phyloP scores from a whole-genome alignment of 2,329 filamentous ascomycete species.

The Apiospora koreana region DNA sequence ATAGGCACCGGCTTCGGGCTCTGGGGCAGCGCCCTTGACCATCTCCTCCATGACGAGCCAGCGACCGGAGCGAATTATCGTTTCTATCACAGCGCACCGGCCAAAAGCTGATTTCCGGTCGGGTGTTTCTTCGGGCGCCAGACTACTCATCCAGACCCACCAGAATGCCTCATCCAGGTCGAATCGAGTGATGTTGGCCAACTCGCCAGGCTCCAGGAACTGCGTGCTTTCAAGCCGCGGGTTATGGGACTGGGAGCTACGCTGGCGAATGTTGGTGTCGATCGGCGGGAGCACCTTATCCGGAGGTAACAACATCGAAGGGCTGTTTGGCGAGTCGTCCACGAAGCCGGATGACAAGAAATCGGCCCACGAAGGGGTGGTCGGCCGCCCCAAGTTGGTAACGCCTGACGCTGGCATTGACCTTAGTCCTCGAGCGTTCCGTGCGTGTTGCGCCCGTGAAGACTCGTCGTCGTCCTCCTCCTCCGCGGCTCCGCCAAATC shows the following conservation, averaged over 20 bases:
- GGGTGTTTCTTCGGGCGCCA: slow-evolving; percentile 85
- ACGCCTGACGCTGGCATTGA: slow-evolving; percentile 67
- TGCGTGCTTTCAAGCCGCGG: slow-evolving; percentile 69
- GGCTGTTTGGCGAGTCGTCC: slow-evolving; percentile 67
- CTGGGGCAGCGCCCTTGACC: slow-evolving; percentile 86
- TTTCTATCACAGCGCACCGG: slow-evolving; percentile 89
- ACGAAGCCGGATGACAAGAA: slow-evolving; percentile 93
- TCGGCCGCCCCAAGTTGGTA: slow-evolving; percentile 75
- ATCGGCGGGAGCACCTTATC: slow-evolving; percentile 91
- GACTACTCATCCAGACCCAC: slow-evolving; percentile 99
- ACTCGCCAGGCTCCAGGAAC: slow-evolving; percentile 83
- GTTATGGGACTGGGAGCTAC: slow-evolving; percentile 83
- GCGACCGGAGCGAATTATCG: slow-evolving; percentile 73
- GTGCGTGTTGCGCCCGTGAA: slow-evolving; percentile 39
- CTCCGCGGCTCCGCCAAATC: slow-evolving; percentile 77
- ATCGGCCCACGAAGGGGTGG: slow-evolving; percentile 97
- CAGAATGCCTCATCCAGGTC: slow-evolving; percentile 95
- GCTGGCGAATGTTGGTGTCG: slow-evolving; percentile 67
- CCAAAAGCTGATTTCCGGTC: slow-evolving; percentile 91
- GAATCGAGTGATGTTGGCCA: slow-evolving; percentile 85
- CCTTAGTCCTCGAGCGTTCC: slow-evolving; percentile 52
- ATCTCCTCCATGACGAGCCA: slow-evolving; percentile 98
- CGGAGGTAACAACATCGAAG: slow-evolving; percentile 79
- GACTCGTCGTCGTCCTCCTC: slow-evolving; percentile 70
- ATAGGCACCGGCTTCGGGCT: slow-evolving; percentile 82